Evolutionary conservation across 2,329 filamentous ascomycete genomes (phyloP), one percentile per base, ranked within the genome.

Genomic region (Macrophomina tecta): DNA sequence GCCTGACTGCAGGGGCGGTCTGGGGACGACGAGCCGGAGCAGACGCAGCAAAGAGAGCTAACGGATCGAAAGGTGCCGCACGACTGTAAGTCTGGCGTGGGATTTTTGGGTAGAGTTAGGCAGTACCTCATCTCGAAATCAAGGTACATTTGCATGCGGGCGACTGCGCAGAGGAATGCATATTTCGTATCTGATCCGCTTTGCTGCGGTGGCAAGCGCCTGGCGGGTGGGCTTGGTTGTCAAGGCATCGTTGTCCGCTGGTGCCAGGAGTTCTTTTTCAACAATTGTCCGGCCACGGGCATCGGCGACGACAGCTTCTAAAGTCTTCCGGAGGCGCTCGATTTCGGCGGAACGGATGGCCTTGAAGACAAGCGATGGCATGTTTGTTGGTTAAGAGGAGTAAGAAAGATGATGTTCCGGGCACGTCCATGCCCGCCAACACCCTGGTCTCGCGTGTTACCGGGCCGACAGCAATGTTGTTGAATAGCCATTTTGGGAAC

Each of bases 1-100:
- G 87, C 0, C 74, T 90, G 72, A 89, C 85, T 0, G 83, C 85
- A 23, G 87, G 87, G 0, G 79, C 85, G 0, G 85, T 89, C 0
- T 84, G 84, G 77, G 82, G 81, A n/a, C 72, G 81, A 4, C 76
- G 78, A 63, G 81, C 82, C 45, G 82, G 81, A 11, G 68, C 48
- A 42, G 70, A 69, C 3, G 75, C 74, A 9, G 74, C 75, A 14
- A 34, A 23, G 28, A 49, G 63, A 30, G 63, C 52, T 5, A 23
- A 32, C 11, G 18, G 16, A 45, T 11, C 8, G 11, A 58, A n/a
- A 12, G 28, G 38, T 8, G 14, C 4, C 11, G 11, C 53, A 36
- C 36, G 18, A 5, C 36, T 58, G 18, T 58, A 28, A 58, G 36
- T 2, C 16, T 11, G 30, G 32, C 30, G 48, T 18, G 18, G 18